Conservation (phyloP, 345 rosid species). For the Corymbia maculata region DNA sequence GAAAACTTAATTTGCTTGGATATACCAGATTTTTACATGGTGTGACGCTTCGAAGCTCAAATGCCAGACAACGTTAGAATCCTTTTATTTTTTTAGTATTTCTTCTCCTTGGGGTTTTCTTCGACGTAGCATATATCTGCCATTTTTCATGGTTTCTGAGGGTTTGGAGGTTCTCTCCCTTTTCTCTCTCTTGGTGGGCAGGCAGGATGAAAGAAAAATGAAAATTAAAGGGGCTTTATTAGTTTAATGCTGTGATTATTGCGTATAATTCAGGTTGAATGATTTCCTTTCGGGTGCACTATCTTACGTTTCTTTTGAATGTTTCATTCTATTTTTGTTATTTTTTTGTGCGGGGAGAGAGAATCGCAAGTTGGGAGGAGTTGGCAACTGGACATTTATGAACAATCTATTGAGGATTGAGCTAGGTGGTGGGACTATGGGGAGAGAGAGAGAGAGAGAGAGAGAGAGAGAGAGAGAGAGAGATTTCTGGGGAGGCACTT, state of each 20-base stretch:
- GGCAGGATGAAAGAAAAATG: background rate
- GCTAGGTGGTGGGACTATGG: background rate
- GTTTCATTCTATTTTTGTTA: background rate
- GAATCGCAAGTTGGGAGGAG: background rate
- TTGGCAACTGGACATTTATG: background rate
- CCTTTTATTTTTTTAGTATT: background rate
- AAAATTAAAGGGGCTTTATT: background rate
- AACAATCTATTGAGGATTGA: background rate
- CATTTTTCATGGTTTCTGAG: background rate
- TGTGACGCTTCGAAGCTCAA: conserved; percentile 46
- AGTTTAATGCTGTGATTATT: background rate
- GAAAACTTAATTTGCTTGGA: conserved; percentile 79
- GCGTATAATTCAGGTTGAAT: background rate
- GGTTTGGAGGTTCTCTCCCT: background rate
- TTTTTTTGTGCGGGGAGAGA: background rate
- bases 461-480: background rate
- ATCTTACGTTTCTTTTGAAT: background rate
- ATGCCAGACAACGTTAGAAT: conserved; percentile 40
- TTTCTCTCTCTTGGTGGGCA: background rate
- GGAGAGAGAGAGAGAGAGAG: background rate
- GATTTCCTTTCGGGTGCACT: background rate
- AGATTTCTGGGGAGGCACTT: background rate
- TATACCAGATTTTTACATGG: conserved; percentile 75
- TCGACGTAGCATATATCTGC: background rate
- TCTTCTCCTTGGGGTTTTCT: background rate